Base-by-base conservation (phyloP, 2,329 filamentous ascomycete genomes). In the Trichoderma harzianum region DNA sequence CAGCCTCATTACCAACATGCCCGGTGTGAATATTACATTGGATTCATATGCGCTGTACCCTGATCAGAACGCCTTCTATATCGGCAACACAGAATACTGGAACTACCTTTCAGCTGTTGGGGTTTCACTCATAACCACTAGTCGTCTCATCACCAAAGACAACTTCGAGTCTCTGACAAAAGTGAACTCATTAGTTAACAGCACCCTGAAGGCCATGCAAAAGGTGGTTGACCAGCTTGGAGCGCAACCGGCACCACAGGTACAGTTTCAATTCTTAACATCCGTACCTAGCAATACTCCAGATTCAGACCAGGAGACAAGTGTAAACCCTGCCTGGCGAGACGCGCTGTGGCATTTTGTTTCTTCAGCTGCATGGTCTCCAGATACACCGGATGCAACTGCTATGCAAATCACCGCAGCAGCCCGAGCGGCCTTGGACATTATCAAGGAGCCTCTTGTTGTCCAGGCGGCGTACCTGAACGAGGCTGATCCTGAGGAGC, bases 401-500 rank as follows among this genome's bases (percentile, higher is more conserved):
- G 32, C 28, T 21, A 26, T 2, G 10, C 47, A 58, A 14, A 1
- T 68, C 7, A 36, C 43, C 1, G 14, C 57, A 5, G 68, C 68
- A 8, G 39, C 43, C 24, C 68, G 68, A 28, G 43, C 39, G 4
- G 68, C 68, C 83, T 65, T 91, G 85, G 74, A 92, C 89, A 24
- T 53, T 5, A 21, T 70, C 21, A 70, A 70, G 32, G 30, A 16
- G 21, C 26, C 58, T 11, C 30, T 70, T 11, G 24, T 18, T 18
- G 30, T 70, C 3, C 68, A 70, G 18, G 68, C 68, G 3, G 79
- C 83, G 5, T 87, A 87, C 73, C 76, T 85, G 75, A 87, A 86
- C 72, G 87, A 89, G 79, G 84, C 81, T 6, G 84, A 88, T 75
- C 82, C 85, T 53, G 79, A 81, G 71, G 81, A 0, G 88, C 88